Percentiles rank a stretch among this genome's conserved stretches.
These are phyloP conservation scores for Neonectria ditissima DNA, from an alignment of 2,329 filamentous ascomycete species.

Conservation along the genomic window DNA sequence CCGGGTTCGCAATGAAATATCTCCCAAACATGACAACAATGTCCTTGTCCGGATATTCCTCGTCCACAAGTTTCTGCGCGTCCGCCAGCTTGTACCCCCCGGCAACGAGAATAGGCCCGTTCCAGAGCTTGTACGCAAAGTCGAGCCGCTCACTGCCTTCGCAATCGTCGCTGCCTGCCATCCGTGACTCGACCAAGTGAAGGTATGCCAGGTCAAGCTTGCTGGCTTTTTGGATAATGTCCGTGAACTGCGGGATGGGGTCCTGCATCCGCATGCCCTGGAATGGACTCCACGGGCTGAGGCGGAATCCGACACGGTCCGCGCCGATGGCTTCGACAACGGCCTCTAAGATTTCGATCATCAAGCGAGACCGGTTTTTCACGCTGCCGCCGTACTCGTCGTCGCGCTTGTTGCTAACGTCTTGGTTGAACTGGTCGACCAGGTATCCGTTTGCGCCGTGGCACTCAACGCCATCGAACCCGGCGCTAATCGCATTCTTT, in stretches of 20 bases:
- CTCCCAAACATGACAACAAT: conserved; percentile 51
- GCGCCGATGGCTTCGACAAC: conserved; percentile 58
- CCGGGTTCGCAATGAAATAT: conserved; percentile 48
- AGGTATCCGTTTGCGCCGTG: conserved; percentile 71
- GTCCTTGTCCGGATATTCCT: conserved; percentile 45
- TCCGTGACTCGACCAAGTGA: conserved; percentile 70
- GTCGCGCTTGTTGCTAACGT: conserved; percentile 61
- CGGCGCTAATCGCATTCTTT: conserved; percentile 68
- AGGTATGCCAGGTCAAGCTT: conserved; percentile 68
- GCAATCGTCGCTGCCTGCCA: conserved; percentile 56
- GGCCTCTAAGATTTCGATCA: conserved; percentile 61
- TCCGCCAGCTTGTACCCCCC: conserved; percentile 47
- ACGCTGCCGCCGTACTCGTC: conserved; percentile 66
- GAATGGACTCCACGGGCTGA: conserved; percentile 71
- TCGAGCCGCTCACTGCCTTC: conserved; percentile 50
- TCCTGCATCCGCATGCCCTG: conserved; percentile 74
- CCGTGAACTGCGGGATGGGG: conserved; percentile 71
- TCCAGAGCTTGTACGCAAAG: conserved; percentile 52
- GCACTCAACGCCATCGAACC: conserved; percentile 77
- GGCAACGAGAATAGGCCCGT: conserved; percentile 48
- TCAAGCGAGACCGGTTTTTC: conserved; percentile 64
- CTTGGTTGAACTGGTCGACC: conserved; percentile 69
- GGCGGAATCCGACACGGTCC: conserved; percentile 65
- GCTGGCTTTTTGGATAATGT: conserved; percentile 65
- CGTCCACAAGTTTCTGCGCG: conserved; percentile 46